Evolutionary conservation across 805 yeast genomes (phyloP).

Genomic region (Ogataea methylovora): DNA sequence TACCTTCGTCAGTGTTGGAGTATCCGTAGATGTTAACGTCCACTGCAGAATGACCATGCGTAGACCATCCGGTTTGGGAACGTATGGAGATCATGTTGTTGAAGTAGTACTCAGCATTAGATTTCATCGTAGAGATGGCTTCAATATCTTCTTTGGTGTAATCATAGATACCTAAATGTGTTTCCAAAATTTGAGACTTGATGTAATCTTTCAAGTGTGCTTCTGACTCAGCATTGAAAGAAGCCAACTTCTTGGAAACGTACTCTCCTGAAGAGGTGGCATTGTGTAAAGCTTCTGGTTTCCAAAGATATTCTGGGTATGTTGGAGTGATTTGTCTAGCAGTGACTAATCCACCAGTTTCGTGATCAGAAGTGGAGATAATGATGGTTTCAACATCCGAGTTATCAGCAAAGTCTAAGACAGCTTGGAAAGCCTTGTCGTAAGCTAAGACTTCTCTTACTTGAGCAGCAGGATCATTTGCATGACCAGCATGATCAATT

Average conservation of each 20-base stretch:
- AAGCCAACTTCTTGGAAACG: slow-evolving; percentile 8
- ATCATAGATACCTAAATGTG: slow-evolving; percentile 62
- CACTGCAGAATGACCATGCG: slow-evolving; percentile 94
- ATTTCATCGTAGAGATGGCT: slow-evolving; percentile 27
- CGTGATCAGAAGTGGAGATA: slow-evolving; percentile 87
- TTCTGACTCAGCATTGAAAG: slow-evolving; percentile 1
- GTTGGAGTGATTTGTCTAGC: slow-evolving; percentile 63
- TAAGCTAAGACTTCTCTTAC: slow-evolving; percentile 86
- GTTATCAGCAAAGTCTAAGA: slow-evolving; percentile 57
- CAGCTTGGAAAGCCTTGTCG: slow-evolving; percentile 75
- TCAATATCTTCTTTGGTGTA: slow-evolving; percentile 47
- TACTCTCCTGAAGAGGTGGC: slow-evolving; percentile 76
- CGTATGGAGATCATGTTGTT: slow-evolving; percentile 71
- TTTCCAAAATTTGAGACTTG: slow-evolving; percentile 43
- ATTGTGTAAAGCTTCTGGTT: slow-evolving; percentile 65
- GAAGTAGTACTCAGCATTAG: slow-evolving; percentile 33
- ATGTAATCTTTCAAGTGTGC: slow-evolving; percentile 38
- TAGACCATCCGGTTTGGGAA: slow-evolving; percentile 92
- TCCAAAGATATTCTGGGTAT: slow-evolving; percentile 87
- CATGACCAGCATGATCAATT: slow-evolving; percentile 94
- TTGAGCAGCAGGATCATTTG: slow-evolving; percentile 91
- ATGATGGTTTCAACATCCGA: slow-evolving; percentile 71
- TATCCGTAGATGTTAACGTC: slow-evolving; percentile 89
- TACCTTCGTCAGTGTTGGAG: slow-evolving; percentile 46
- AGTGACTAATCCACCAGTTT: slow-evolving; percentile 89